Base-by-base conservation (phyloP, 2,329 filamentous ascomycete genomes). In the Claviceps pusilla region DNA sequence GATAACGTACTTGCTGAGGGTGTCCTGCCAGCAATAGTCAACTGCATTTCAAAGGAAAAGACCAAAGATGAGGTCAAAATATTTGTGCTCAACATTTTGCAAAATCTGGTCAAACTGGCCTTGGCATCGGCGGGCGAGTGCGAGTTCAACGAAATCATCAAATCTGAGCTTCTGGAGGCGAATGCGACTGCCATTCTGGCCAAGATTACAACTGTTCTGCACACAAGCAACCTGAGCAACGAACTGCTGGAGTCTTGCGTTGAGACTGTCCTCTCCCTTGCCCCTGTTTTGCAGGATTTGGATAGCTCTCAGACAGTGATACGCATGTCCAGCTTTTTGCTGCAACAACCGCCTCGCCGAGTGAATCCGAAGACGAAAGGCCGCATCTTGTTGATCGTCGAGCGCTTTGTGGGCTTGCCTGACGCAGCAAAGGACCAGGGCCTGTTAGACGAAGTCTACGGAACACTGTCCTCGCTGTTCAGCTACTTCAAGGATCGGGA, bases 31-130 rank as follows among this genome's bases (percentile, higher is more conserved):
- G 83, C 83, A 60, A 70, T 95, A 16, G 79, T 89, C 45, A 82
- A 87, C 58, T 86, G 84, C 61, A 71, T 98, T 31, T 75, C 76
- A 4, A 76, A 86, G 6, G 76, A 79, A 48, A 91, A 86, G 53
- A 82, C 87, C 0, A 93, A 93, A 66, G 87, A 91, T 57, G 84
- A 89, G 55, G 90, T 98, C 54, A 93, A 90, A 64, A 71, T 86
- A 0, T 95, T 88, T 65, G 80, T 90, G 1, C 73, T 98, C 35
- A 77, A 82, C 11, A 84, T 97, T 46, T 68, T 98, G 48, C 77
- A 79, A 47, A 85, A 82, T 54, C 72, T 91, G 39, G 76, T 89
- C 39, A 76, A 75, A 54, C 70, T 85, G 50, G 77, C 81, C 2
- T 71, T 74, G 53, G 76, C 77, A 1, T 73, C 79, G 9, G 73